These are phyloP conservation scores for Aquilaria sinensis DNA, from an alignment of 345 rosid genomes.

Conservation along the genomic window DNA sequence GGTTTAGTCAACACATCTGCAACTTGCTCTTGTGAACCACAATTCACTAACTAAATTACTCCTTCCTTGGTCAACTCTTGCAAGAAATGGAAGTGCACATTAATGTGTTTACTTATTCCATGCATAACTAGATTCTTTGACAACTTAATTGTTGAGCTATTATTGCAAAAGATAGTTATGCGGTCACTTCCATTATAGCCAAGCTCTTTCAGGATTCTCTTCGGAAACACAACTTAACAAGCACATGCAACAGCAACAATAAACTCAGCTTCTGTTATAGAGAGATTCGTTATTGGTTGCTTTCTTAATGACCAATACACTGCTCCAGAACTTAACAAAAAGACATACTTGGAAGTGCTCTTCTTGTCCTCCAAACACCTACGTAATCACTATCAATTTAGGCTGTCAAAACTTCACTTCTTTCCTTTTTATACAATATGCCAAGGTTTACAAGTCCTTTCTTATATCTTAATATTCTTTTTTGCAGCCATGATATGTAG, in stretches of 20 bases:
- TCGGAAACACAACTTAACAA: background rate
- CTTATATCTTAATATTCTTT: background rate
- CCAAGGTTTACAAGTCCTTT: background rate
- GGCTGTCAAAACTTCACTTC: background rate
- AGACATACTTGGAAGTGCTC: background rate
- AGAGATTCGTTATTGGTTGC: background rate
- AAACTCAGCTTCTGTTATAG: background rate
- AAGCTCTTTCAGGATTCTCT: background rate
- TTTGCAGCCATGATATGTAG: background rate
- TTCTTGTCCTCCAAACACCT: too few species aligned
- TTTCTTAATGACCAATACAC: background rate
- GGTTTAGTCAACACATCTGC: too few species aligned
- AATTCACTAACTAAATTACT: too few species aligned
- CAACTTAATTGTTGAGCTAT: background rate
- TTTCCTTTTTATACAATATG: background rate
- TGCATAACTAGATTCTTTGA: background rate
- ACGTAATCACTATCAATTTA: too few species aligned
- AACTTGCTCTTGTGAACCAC: too few species aligned
- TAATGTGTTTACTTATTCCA: background rate
- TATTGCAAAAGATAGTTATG: background rate
- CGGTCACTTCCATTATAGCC: background rate
- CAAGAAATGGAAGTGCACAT: background rate
- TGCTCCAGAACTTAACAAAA: background rate
- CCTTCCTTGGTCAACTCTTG: too few species aligned
- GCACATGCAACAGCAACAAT: background rate